Percentiles rank a stretch among this genome's conserved stretches.
Conservation (phyloP, 139 green algal species). For the Trebouxia sp. region DNA sequence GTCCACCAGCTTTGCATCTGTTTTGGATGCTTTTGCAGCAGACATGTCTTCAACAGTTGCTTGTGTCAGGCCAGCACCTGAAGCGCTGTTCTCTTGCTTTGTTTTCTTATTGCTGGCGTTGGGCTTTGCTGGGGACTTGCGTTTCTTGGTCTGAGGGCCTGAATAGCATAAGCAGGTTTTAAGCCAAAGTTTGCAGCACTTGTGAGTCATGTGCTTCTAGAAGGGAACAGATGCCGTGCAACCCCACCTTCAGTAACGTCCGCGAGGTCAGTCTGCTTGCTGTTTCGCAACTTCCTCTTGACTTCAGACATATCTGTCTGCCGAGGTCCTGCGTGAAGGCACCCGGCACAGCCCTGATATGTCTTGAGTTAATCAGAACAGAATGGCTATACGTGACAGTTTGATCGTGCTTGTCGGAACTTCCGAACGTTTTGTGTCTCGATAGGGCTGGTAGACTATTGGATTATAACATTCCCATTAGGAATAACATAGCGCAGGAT, state of each 20-base stretch:
- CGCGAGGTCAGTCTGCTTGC: background rate
- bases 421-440: no score
- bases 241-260: background rate
- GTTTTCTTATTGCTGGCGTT: background rate
- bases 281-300: constrained; percentile 4
- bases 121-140: background rate
- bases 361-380: background rate
- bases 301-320: background rate
- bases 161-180: no score
- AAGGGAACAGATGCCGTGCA: no score
- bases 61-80: background rate
- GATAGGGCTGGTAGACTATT: no score
- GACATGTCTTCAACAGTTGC: background rate
- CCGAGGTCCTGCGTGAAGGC: background rate
- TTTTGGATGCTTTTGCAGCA: background rate
- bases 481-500: no score
- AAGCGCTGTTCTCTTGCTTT: background rate
- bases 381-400: no score
- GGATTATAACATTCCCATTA: no score
- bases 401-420: no score
- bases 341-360: background rate
- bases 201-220: no score
- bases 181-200: no score
- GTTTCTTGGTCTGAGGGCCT: constrained; percentile 11
- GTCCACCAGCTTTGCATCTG: constrained; percentile 8